A percentile compares a stretch with the other conserved stretches of the same genome.
These are phyloP conservation scores for Trichosporon faecale DNA, from an alignment of 1,284 basidiomycete genomes.

Conservation along the genomic window DNA sequence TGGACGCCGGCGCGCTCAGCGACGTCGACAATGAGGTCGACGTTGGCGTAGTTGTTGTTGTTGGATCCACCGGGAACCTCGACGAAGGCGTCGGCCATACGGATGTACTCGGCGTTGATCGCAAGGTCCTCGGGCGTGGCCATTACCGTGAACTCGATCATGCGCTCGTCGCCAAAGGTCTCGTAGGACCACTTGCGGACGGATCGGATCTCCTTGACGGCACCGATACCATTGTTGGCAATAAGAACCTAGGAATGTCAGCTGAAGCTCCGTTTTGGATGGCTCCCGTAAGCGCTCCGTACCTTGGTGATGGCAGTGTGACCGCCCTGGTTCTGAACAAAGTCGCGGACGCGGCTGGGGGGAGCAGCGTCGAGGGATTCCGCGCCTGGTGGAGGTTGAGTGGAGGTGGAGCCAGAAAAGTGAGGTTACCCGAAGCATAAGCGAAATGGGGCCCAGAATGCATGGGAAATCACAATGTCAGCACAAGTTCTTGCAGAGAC, in stretches of 20 bases:
- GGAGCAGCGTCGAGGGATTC: constrained; percentile 84
- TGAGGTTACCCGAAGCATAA: not conserved
- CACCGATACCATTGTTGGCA: constrained; percentile 97
- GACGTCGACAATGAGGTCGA: constrained; percentile 97
- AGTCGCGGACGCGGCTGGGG: constrained; percentile 77
- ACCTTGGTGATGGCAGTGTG: constrained; percentile 99
- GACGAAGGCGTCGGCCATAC: constrained; percentile 99
- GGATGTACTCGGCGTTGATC: constrained; percentile 99
- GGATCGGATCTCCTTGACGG: constrained; percentile 98
- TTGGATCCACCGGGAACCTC: constrained; percentile 98
- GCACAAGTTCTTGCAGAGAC: not conserved
- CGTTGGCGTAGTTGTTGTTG: constrained; percentile 99
- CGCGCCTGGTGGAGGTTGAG: constrained; percentile 63
- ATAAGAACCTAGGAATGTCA: constrained; percentile 72
- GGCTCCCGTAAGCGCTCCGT: constrained; percentile 28
- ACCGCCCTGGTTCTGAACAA: constrained; percentile 85
- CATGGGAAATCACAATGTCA: constrained; percentile 7
- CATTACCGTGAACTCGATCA: constrained; percentile 99
- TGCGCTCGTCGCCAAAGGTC: constrained; percentile 93
- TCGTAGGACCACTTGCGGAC: constrained; percentile 99
- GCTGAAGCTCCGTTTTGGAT: not conserved
- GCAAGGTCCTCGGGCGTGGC: constrained; percentile 94
- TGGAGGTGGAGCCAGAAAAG: constrained; percentile 15
- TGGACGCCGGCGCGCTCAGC: constrained; percentile 97
- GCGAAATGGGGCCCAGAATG: not conserved